Evolutionary conservation across 257 asterid species (phyloP).

Genomic region (Plectranthus barbatus): DNA sequence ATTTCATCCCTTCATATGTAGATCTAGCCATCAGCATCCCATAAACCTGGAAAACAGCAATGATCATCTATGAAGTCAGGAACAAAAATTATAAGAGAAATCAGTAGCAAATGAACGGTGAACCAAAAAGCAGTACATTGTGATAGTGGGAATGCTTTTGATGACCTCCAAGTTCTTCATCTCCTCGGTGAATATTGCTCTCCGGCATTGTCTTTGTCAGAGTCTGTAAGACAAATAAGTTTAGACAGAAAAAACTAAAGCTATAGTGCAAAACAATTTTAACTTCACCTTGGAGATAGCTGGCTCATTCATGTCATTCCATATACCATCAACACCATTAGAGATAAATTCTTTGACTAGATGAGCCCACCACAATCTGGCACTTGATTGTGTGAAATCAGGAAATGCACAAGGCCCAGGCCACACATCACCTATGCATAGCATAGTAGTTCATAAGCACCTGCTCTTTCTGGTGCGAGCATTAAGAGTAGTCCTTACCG

Average conservation of each 20-base stretch:
- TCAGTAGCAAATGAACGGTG: background rate
- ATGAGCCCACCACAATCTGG: conserved; percentile 91
- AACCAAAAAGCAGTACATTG: conserved; percentile 44
- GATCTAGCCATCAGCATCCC: conserved; percentile 99
- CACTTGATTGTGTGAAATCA: conserved; percentile 69
- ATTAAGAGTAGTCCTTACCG: conserved; percentile 35
- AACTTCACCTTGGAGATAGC: conserved; percentile 87
- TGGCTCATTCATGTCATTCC: conserved; percentile 99
- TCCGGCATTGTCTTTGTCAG: conserved; percentile 97
- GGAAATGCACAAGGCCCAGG: conserved; percentile 98
- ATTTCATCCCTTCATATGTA: conserved; percentile 86
- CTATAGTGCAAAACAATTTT: background rate
- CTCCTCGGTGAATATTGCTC: conserved; percentile 84
- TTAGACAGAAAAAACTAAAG: conserved; percentile 10
- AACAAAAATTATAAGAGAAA: background rate
- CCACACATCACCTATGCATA: conserved; percentile 83
- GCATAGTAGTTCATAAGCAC: conserved; percentile 7
- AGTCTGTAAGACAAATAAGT: conserved; percentile 43
- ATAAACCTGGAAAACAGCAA: conserved; percentile 48
- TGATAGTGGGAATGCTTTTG: conserved; percentile 87
- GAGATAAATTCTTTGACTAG: conserved; percentile 67
- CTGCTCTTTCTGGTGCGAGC: background rate
- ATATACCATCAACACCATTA: conserved; percentile 96
- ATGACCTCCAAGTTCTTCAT: conserved; percentile 74
- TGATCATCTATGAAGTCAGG: background rate